Evolutionary conservation across 768 basidiomycete species (phyloP), one percentile per base, ranked within the genome.

Genomic region (Boletus patriciae): DNA sequence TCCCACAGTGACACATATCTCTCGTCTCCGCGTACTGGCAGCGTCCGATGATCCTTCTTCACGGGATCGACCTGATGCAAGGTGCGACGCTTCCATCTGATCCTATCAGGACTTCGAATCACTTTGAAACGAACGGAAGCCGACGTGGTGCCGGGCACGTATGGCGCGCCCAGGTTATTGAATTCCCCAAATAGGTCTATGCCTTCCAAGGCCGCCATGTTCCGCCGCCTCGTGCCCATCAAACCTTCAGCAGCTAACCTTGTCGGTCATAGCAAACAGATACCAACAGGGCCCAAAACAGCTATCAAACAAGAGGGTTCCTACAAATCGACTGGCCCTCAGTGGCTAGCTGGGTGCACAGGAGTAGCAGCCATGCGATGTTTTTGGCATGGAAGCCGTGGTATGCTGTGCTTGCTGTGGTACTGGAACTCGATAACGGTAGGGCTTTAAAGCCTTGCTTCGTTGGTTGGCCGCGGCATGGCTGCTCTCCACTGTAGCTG

Each of bases 331-430:
- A 29, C 18, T 38, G 23, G 31, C 31, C 43, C 15, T 21, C n/a
- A 18, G 41, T 44, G 50, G 58, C 43, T 40, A 44, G 38, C 23
- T 53, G 36, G 1, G 15, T 42, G 21, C 19, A 55, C 50, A 52
- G 42, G 46, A 7, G 33, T n/a, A 3, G 59, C 11, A 46, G 34
- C 62, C 33, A 57, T 49, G 54, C 34, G n/a, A 45, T 40, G n/a
- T 23, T 19, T 44, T 29, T 40, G 36, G 54, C 48, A 18, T 27
- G 45, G 31, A 54, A 25, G 63, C 59, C 16, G n/a, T 58, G 62
- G 33, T 37, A 45, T 55, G 50, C 58, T n/a, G 54, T 66, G 54
- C n/a, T 51, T 62, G 63, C 60, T 62, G 66, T 59, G 55, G 49
- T 27, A 25, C 40, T 31, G 48, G 21, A 48, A 27, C 6, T 34